These are phyloP conservation scores for Botryosphaeria dothidea DNA, from an alignment of 2,329 filamentous ascomycete genomes.

Conservation along the genomic window DNA sequence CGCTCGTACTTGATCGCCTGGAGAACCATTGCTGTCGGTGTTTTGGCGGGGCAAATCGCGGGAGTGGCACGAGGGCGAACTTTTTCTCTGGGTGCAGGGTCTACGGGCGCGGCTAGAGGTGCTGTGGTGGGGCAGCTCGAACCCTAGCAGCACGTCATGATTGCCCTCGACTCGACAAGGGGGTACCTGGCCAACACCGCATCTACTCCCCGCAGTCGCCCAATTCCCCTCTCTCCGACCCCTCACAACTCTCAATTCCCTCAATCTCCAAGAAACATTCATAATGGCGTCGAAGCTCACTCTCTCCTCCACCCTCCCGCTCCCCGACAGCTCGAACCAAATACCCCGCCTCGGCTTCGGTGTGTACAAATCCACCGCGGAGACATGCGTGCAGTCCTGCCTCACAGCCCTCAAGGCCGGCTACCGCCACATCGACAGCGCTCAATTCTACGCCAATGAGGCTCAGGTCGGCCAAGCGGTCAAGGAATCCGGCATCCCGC, in stretches of 20 bases:
- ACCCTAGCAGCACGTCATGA: background rate
- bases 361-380: constrained; percentile 62
- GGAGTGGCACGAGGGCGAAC: constrained; percentile 1
- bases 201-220: background rate
- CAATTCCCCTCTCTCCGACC: background rate
- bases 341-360: constrained; percentile 73
- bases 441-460: constrained; percentile 72
- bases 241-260: background rate
- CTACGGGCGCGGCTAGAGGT: background rate
- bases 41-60: background rate
- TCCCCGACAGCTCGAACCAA: constrained; percentile 50
- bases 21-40: constrained; percentile 54
- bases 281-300: constrained; percentile 33
- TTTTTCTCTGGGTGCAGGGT: constrained; percentile 8
- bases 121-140: background rate
- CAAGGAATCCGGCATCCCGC: constrained; percentile 55
- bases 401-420: constrained; percentile 58
- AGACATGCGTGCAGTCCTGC: constrained; percentile 60
- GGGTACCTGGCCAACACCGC: background rate
- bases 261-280: background rate
- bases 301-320: constrained; percentile 51
- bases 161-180: background rate
- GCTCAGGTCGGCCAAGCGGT: constrained; percentile 65
- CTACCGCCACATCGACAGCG: constrained; percentile 68
- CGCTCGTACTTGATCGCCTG: constrained; percentile 76